These are phyloP conservation scores for Megacollybia marginata DNA, from an alignment of 768 basidiomycete genomes.

Conservation along the genomic window DNA sequence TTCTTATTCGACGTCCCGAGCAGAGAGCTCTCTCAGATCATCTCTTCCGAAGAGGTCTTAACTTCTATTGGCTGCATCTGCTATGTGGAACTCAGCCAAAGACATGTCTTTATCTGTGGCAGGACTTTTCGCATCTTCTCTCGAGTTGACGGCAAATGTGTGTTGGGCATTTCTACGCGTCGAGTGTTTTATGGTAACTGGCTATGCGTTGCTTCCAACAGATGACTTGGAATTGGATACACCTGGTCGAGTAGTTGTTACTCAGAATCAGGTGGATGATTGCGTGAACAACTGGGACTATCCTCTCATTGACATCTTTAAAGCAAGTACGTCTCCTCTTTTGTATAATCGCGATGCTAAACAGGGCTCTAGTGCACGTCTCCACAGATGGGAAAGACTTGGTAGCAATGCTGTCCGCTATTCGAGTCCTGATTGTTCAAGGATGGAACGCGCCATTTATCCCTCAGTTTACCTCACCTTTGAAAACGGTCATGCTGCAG, in stretches of 20 bases:
- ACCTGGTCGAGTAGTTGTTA: slow-evolving; percentile 2
- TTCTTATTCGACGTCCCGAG: slow-evolving; percentile 60
- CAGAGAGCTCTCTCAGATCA: slow-evolving; percentile 38
- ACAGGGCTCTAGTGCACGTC: slow-evolving; percentile 30
- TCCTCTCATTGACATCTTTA: slow-evolving; percentile 32
- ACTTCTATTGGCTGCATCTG: background rate
- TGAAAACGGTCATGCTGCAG: slow-evolving; percentile 34
- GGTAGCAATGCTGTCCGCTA: slow-evolving; percentile 28
- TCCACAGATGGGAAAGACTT: slow-evolving; percentile 44
- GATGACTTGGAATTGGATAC: background rate
- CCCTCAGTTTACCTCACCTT: slow-evolving; percentile 43
- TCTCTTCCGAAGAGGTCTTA: slow-evolving; percentile 23
- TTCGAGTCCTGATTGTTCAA: slow-evolving; percentile 33
- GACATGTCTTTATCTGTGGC: slow-evolving; percentile 56
- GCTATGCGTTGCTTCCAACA: slow-evolving; percentile 17
- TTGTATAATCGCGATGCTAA: background rate
- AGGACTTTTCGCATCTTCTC: slow-evolving; percentile 46
- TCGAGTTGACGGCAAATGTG: slow-evolving; percentile 33
- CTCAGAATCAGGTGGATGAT: background rate
- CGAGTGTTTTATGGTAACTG: slow-evolving; percentile 26
- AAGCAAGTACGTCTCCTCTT: slow-evolving; percentile 30
- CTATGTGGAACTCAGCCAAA: slow-evolving; percentile 60
- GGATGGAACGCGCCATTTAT: slow-evolving; percentile 29
- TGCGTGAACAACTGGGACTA: background rate
- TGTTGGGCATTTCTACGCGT: slow-evolving; percentile 35